Evolutionary conservation across 139 green algal genomes (phyloP), one percentile per base, ranked within the genome.

Genomic region (Chlorella sorokiniana): DNA sequence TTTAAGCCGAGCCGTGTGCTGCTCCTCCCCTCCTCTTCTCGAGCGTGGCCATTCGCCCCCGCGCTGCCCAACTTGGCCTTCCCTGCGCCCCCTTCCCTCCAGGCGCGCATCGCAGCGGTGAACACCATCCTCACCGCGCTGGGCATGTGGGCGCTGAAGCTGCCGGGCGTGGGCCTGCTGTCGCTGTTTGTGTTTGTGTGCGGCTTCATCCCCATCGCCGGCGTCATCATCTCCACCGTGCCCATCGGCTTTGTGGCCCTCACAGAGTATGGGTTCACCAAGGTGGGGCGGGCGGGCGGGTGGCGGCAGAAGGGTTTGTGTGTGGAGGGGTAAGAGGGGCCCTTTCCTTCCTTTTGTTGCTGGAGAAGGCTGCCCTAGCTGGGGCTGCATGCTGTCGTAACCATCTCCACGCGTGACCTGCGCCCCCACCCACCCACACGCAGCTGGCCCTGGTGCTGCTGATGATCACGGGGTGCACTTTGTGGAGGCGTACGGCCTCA

Each of bases 101-200:
- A 91, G 88, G 85, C 88, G 10, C 91, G 90, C 38, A 98, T 98
- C 42, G 93, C 95, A 3, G 31, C 95, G 59, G 90, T 94, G 23
- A 98, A 98, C 88, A 98, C 95, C n/a, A 88, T 85, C 22, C 84
- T 98, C 18, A 98, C 95, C 0, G 89, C 88, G 0, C 31, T 93
- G 29, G 95, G 95, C 83, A 97, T 98, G 90, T 97, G 92, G 86
- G 35, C 88, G 18, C 87, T 98, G 69, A 54, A 87, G 1, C 93
- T 98, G 31, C 94, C 96, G 0, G 93, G 94, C 68, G 86, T 97
- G 3, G 93, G 90, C 33, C 89, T 97, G 41, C 88, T 98, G 23
- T 95, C 92, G 0, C 86, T 98, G 16, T 96, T 98, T 78, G 95
- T 98, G 20, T 98, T 98, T 87, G 87, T 97, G 44, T 98, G 95